phyloP scores from a whole-genome alignment of 768 basidiomycete species.

The Phaffia tasmanica region DNA sequence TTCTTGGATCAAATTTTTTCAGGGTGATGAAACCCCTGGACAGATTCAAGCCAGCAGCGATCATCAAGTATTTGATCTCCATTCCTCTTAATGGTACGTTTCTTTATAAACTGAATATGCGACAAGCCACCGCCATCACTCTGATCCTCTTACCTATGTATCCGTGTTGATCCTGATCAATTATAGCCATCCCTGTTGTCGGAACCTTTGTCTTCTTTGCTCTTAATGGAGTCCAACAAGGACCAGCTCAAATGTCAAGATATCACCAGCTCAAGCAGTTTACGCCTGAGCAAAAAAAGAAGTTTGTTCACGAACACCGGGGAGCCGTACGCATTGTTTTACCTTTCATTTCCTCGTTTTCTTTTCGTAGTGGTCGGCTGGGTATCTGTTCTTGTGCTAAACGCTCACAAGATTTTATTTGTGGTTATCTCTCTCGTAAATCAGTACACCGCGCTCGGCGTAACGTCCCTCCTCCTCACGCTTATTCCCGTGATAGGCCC shows the following conservation, averaged over 20 bases:
- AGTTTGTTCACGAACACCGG: constrained; percentile 16
- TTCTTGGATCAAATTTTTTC: too few species aligned
- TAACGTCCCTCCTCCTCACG: constrained; percentile 12
- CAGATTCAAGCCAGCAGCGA: constrained; percentile 16
- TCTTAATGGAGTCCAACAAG: constrained; percentile 16
- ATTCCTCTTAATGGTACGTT: constrained; percentile 12
- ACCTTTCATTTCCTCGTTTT: too few species aligned
- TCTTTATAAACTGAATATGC: neutral
- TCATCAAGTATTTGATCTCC: constrained; percentile 11
- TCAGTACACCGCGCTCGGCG: constrained; percentile 15
- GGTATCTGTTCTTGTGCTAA: too few species aligned
- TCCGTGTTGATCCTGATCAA: neutral
- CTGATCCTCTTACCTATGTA: neutral
- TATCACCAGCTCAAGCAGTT: constrained; percentile 20
- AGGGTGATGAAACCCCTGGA: constrained; percentile 13
- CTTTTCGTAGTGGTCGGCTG: too few species aligned
- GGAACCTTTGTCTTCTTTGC: constrained; percentile 21
- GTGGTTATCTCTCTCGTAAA: too few species aligned
- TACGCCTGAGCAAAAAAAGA: constrained; percentile 2
- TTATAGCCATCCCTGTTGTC: constrained; percentile 20
- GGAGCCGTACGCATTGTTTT: neutral
- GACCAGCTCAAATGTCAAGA: constrained; percentile 10
- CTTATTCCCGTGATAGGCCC: constrained; percentile 19
- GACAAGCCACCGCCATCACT: neutral
- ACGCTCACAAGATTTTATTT: too few species aligned